phyloP scores from a whole-genome alignment of 2,329 filamentous ascomycete genomes.

The Fusarium proliferatum region DNA sequence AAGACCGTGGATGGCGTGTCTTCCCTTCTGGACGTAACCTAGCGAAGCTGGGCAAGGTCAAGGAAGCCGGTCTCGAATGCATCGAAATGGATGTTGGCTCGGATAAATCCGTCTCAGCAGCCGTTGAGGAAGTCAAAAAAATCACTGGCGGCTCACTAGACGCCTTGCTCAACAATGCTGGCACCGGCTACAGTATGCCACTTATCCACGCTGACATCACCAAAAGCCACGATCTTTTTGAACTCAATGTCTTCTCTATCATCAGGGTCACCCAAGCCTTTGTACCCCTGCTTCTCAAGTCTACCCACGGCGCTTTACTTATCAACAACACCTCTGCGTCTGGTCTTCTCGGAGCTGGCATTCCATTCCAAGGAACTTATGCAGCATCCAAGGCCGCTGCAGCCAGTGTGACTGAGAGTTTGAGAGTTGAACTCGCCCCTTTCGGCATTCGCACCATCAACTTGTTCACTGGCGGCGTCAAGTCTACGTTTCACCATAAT shows the following conservation, averaged over 20 bases:
- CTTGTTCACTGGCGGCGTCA: constrained; percentile 41
- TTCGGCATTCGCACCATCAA: constrained; percentile 45
- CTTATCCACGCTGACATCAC: constrained; percentile 36
- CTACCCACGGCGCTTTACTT: constrained; percentile 17
- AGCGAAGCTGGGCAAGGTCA: constrained; percentile 36
- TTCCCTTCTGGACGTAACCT: constrained; percentile 47
- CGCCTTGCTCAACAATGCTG: constrained; percentile 48
- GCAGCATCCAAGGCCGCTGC: constrained; percentile 45
- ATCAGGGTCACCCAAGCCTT: constrained; percentile 40
- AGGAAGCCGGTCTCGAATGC: constrained; percentile 33
- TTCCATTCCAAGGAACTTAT: constrained; percentile 45
- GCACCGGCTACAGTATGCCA: constrained; percentile 40
- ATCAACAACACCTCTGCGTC: constrained; percentile 37
- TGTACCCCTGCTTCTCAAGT: constrained; percentile 37
- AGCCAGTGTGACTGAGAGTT: constrained; percentile 37
- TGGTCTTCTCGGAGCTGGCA: neutral
- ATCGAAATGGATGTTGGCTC: constrained; percentile 42
- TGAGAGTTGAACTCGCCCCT: constrained; percentile 43
- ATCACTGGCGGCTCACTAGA: constrained; percentile 44
- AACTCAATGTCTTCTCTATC: constrained; percentile 44
- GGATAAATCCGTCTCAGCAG: constrained; percentile 33
- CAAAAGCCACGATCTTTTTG: constrained; percentile 33
- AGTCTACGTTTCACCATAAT: constrained; percentile 32
- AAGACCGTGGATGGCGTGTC: constrained; percentile 43
- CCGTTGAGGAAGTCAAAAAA: constrained; percentile 22